These are phyloP conservation scores for Rhodotorula sp. DNA, from an alignment of 1,284 basidiomycete species.

Conservation along the genomic window DNA sequence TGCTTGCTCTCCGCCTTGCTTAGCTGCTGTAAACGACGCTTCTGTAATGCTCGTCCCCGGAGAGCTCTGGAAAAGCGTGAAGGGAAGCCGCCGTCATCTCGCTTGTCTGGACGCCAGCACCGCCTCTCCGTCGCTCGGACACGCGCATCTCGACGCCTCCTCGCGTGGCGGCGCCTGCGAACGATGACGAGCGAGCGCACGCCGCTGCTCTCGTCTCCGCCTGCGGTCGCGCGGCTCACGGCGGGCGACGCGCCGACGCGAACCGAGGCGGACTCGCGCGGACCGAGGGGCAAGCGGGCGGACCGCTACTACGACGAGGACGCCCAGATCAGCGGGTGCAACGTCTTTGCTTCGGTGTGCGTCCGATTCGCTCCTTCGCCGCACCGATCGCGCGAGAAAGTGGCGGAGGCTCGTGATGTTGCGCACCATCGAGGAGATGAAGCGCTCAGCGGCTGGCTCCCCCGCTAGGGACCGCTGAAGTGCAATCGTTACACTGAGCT, in stretches of 20 bases:
- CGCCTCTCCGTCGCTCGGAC: background rate
- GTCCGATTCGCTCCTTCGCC: background rate
- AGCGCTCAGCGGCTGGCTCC: too few relatives aligned
- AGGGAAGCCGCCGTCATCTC: too few relatives aligned
- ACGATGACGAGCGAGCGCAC: slow-evolving; percentile 1
- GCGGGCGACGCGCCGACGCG: background rate
- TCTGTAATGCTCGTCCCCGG: too few relatives aligned
- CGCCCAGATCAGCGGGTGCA: slow-evolving; percentile 14
- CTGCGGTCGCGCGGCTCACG: background rate
- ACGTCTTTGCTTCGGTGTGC: slow-evolving; percentile 21
- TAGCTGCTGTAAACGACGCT: too few relatives aligned
- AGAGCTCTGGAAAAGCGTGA: too few relatives aligned
- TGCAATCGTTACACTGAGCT: background rate
- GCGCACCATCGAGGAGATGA: too few relatives aligned
- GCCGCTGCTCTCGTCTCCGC: slow-evolving; percentile 3
- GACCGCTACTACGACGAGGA: slow-evolving; percentile 20
- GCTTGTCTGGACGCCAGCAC: too few relatives aligned
- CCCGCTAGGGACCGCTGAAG: too few relatives aligned
- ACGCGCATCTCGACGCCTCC: background rate
- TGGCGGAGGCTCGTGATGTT: too few relatives aligned
- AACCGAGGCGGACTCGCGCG: background rate
- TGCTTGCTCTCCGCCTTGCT: too few relatives aligned
- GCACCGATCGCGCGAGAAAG: background rate
- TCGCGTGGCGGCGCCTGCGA: too few relatives aligned
- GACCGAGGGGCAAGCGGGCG: background rate